Evolutionary conservation across 108 stramenopile genomes (phyloP), one percentile per base, ranked within the genome.

Genomic region (Nitzschia inconspicua): DNA sequence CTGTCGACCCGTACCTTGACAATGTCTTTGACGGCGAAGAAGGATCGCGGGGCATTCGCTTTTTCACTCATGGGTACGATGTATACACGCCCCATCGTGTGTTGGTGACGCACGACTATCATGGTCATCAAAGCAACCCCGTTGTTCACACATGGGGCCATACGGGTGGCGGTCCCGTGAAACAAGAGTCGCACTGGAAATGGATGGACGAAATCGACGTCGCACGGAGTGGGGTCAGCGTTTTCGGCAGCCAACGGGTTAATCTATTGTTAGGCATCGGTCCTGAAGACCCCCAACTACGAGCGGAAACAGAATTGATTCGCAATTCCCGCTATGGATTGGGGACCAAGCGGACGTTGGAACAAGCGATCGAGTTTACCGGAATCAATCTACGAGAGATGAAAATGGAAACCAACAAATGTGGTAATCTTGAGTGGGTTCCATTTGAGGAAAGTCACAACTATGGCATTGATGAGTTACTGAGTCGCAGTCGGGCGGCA

Each of bases 21-120:
- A 63, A 78, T 53, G 76, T 95, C 18, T 95, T 95, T 70, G 93
- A 95, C 64, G 96, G 93, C 23, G 96, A 97, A 60, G 96, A 97
- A 63, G 89, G 87, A 57, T 82, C 77, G 10, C 79, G 87, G 31
- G 87, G 80, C 1, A 67, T 79, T 18, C 59, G 96, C 50, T 89
- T 93, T 44, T 96, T 82, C 65, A 95, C 96, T n/a, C 76, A 89
- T 59, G 95, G 95, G 18, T 96, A 96, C 60, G 95, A 96, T 60
- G 75, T 91, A 10, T 96, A 95, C 75, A 85, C 93, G 2, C 95
- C 95, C 2, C 72, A 84, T 48, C 42, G 72, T 37, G 80, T 89
- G 18, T 60, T 77, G 37, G 75, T 96, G 11, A 68, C 76, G n/a
- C 95, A 96, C 69, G 93, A 96, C 73, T 95, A 96, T 65, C 73